Percentiles rank a stretch among this genome's conserved stretches.
Conservation (phyloP, 2,329 filamentous ascomycete genomes). For the Alternaria hordeiaustralica region DNA sequence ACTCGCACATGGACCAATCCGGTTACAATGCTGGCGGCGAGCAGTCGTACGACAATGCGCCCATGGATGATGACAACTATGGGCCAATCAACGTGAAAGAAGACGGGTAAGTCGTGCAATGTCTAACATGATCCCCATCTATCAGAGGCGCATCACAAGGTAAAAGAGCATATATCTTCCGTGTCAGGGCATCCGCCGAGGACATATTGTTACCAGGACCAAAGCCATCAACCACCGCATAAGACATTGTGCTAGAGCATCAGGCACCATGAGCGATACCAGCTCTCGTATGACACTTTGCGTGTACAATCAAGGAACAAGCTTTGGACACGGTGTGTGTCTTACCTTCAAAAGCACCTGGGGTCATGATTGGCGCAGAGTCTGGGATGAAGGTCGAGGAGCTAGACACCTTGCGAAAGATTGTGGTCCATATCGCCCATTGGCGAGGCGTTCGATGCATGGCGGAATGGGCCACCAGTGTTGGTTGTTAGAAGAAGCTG, state of each 20-base stretch:
- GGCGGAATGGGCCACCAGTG: constrained; percentile 30
- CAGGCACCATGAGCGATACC: constrained; percentile 1
- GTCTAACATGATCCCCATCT: constrained; percentile 9
- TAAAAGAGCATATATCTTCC: constrained; percentile 11
- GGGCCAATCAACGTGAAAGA: constrained; percentile 77
- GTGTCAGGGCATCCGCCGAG: background rate
- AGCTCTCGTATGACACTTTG: constrained; percentile 1
- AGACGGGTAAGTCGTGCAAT: constrained; percentile 75
- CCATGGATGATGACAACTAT: constrained; percentile 52
- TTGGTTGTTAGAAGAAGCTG: constrained; percentile 35
- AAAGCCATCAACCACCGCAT: background rate
- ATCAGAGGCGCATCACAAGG: constrained; percentile 33
- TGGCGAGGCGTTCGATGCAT: constrained; percentile 30
- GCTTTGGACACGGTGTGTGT: constrained; percentile 2
- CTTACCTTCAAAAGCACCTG: constrained; percentile 7
- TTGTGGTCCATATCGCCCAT: constrained; percentile 21
- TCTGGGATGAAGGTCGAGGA: constrained; percentile 20
- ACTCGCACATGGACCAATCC: constrained; percentile 41
- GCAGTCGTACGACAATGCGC: constrained; percentile 39
- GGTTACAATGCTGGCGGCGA: constrained; percentile 38
- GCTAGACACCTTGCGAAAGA: constrained; percentile 19
- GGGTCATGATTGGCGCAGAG: constrained; percentile 8
- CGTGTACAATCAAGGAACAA: constrained; percentile 2
- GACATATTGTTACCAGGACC: constrained; percentile 1
- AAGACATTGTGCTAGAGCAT: constrained; percentile 3